These are phyloP conservation scores for Verbascum thapsus DNA, from an alignment of 257 asterid species.

Conservation along the genomic window DNA sequence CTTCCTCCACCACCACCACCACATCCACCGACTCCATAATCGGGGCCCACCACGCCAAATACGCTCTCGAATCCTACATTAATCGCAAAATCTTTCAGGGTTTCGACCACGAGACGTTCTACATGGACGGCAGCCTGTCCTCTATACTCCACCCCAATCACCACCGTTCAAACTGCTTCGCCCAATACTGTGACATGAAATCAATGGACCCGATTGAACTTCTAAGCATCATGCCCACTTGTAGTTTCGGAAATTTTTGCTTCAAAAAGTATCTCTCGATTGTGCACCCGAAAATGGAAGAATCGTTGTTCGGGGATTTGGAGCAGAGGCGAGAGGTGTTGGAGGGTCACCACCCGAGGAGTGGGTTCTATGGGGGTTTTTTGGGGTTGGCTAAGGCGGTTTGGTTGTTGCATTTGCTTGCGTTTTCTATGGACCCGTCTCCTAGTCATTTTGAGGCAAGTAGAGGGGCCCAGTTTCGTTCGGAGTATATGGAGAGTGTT, in stretches of 20 bases:
- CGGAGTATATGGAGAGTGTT: conserved; percentile 90
- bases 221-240: conserved; percentile 77
- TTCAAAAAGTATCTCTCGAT: conserved; percentile 82
- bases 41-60: conserved; percentile 80
- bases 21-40: conserved; percentile 56
- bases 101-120: conserved; percentile 93
- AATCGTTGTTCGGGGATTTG: conserved; percentile 88
- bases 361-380: conserved; percentile 81
- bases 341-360: conserved; percentile 85
- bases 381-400: conserved; percentile 79
- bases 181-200: conserved; percentile 89
- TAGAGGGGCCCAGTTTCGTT: conserved; percentile 83
- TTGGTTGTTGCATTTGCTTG: conserved; percentile 96
- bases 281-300: conserved; percentile 97
- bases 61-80: conserved; percentile 80
- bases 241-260: conserved; percentile 91
- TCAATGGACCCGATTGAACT: conserved; percentile 92
- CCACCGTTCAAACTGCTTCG: conserved; percentile 84
- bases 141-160: conserved; percentile 85
- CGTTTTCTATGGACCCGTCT: conserved; percentile 78
- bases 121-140: conserved; percentile 93
- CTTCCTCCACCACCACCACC: conserved; percentile 48
- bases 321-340: conserved; percentile 91
- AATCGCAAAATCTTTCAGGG: conserved; percentile 88
- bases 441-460: conserved; percentile 94